Percentiles rank a stretch among this genome's conserved stretches.
These are phyloP conservation scores for Crepidotus variabilis DNA, from an alignment of 768 basidiomycete genomes.

Conservation along the genomic window DNA sequence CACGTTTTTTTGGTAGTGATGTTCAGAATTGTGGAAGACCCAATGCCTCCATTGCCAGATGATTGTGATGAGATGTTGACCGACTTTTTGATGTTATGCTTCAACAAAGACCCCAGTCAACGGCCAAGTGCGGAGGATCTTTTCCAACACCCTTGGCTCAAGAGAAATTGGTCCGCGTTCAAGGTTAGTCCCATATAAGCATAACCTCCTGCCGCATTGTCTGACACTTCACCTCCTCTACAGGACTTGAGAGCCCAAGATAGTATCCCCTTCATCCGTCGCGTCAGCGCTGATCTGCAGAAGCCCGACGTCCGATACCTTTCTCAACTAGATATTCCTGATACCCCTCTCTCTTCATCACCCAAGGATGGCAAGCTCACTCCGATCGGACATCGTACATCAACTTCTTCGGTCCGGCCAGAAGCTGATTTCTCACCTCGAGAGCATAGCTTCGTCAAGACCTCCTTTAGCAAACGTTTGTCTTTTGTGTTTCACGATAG, in stretches of 20 bases:
- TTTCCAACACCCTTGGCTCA: slow-evolving; percentile 91
- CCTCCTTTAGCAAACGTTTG: slow-evolving; percentile 89
- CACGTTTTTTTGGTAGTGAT: slow-evolving; percentile 57
- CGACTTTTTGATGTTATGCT: slow-evolving; percentile 85
- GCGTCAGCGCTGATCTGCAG: slow-evolving; percentile 83
- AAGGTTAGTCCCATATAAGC: slow-evolving; percentile 47
- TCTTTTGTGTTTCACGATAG: slow-evolving; percentile 13
- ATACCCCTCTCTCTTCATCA: slow-evolving; percentile 36
- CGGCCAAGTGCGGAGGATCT: slow-evolving; percentile 85
- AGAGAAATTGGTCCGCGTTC: slow-evolving; percentile 71
- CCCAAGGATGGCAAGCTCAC: slow-evolving; percentile 34
- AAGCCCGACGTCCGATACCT: slow-evolving; percentile 63
- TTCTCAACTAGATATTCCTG: slow-evolving; percentile 42
- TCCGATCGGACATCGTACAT: slow-evolving; percentile 35
- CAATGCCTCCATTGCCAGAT: slow-evolving; percentile 81
- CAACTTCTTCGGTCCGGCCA: slow-evolving; percentile 35
- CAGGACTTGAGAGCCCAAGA: slow-evolving; percentile 88
- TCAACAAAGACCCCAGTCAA: slow-evolving; percentile 78
- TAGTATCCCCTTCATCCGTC: slow-evolving; percentile 91
- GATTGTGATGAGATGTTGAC: slow-evolving; percentile 70
- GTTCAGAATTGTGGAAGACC: slow-evolving; percentile 96
- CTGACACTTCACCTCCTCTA: slow-evolving; percentile 1
- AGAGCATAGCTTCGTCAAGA: slow-evolving; percentile 86
- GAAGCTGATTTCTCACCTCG: slow-evolving; percentile 56
- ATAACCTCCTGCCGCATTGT: background rate